Evolutionary conservation across 495 filamentous ascomycete species (phyloP).

Genomic region (Oidiodendron maius): DNA sequence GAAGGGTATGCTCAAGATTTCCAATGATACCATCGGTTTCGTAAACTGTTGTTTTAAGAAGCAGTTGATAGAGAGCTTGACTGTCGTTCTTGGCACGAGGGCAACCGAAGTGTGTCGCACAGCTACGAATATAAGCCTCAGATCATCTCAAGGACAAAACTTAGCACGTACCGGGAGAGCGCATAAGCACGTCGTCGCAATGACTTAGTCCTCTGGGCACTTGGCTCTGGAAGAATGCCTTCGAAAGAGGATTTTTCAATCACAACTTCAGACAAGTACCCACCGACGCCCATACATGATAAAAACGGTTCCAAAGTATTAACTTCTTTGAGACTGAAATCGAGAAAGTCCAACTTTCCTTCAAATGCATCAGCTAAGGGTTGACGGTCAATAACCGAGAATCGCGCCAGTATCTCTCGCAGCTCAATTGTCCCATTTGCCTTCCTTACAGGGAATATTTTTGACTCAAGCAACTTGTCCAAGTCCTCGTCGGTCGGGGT

Average conservation of each 20-base stretch:
- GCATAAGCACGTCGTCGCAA: constrained; percentile 29
- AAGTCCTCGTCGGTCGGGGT: background rate
- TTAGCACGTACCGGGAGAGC: constrained; percentile 27
- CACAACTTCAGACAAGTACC: constrained; percentile 8
- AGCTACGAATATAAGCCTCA: constrained; percentile 3
- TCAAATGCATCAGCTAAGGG: constrained; percentile 1
- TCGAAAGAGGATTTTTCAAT: constrained; percentile 3
- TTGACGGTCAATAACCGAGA: constrained; percentile 6
- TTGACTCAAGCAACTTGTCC: background rate
- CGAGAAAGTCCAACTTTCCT: background rate
- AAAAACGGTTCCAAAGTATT: background rate
- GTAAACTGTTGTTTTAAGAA: constrained; percentile 20
- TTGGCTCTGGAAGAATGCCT: background rate
- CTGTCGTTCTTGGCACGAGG: constrained; percentile 20
- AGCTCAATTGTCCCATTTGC: background rate
- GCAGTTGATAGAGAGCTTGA: constrained; percentile 23
- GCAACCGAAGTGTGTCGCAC: constrained; percentile 30
- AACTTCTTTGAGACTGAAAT: constrained; percentile 3
- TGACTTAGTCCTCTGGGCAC: constrained; percentile 5
- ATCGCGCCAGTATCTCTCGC: background rate
- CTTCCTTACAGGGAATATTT: constrained; percentile 8
- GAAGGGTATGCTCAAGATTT: constrained; percentile 21
- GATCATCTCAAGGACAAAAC: background rate
- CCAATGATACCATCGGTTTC: constrained; percentile 28
- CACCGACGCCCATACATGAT: background rate